Evolutionary conservation across 495 filamentous ascomycete species (phyloP).

Genomic region (Platismatia glauca): DNA sequence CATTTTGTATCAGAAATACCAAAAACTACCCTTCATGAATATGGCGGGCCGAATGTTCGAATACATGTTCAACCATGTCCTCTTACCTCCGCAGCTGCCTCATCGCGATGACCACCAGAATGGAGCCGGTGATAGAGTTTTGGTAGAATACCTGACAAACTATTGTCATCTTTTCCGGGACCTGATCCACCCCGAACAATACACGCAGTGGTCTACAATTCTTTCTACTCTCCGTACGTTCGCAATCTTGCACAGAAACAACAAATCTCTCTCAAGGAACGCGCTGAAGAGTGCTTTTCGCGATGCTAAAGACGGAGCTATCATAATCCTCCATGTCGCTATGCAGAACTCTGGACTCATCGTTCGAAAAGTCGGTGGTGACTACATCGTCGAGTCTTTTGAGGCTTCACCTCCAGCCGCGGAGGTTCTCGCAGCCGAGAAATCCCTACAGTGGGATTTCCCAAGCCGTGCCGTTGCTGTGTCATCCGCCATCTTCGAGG

Average conservation of each 20-base stretch:
- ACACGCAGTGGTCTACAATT: slow-evolving; percentile 6
- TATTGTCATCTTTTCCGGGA: background rate
- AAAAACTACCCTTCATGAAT: background rate
- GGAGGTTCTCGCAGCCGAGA: slow-evolving; percentile 35
- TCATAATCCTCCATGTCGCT: slow-evolving; percentile 35
- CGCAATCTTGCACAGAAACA: slow-evolving; percentile 3
- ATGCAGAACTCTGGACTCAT: slow-evolving; percentile 51
- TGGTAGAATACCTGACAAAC: background rate
- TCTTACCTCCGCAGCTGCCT: slow-evolving; percentile 51
- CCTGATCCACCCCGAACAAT: background rate
- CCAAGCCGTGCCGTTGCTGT: slow-evolving; percentile 35
- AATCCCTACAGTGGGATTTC: slow-evolving; percentile 42
- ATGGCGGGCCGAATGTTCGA: background rate
- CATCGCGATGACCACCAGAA: slow-evolving; percentile 34
- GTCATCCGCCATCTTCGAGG: slow-evolving; percentile 29
- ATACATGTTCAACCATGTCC: slow-evolving; percentile 43
- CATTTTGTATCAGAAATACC: background rate
- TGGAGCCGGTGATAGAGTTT: slow-evolving; percentile 2
- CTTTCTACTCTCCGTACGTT: slow-evolving; percentile 4
- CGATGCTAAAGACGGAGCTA: slow-evolving; percentile 4
- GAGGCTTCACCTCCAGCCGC: slow-evolving; percentile 45
- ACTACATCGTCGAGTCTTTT: slow-evolving; percentile 45
- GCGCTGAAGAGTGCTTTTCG: slow-evolving; percentile 25
- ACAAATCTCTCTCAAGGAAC: slow-evolving; percentile 16
- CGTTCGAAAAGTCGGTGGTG: slow-evolving; percentile 28